Evolutionary conservation across 768 basidiomycete genomes (phyloP).

Genomic region (Boletellus ananas): DNA sequence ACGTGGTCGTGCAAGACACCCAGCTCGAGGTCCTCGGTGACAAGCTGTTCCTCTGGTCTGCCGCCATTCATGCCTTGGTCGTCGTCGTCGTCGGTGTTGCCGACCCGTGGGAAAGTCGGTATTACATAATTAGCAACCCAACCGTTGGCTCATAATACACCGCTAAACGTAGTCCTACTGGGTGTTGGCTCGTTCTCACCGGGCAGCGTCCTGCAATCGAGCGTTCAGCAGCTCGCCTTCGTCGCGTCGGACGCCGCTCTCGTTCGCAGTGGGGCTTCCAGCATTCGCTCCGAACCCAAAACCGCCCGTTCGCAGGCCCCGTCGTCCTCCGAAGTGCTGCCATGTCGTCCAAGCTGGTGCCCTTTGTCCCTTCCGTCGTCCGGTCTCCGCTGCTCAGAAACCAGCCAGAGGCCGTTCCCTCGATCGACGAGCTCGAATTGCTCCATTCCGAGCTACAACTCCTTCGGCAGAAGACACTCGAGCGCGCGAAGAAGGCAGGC

Average conservation of each 20-base stretch:
- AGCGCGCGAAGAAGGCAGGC: constrained; percentile 69
- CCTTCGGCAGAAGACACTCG: constrained; percentile 51
- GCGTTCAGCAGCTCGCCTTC: constrained; percentile 8
- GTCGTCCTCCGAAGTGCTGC: constrained; percentile 21
- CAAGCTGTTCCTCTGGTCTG: background rate
- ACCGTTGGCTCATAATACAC: constrained; percentile 28
- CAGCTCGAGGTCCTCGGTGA: constrained; percentile 31
- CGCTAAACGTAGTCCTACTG: constrained; percentile 23
- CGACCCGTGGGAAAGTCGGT: constrained; percentile 18
- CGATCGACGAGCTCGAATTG: constrained; percentile 65
- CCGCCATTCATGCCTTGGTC: constrained; percentile 1
- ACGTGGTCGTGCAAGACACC: constrained; percentile 26
- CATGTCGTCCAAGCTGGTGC: constrained; percentile 62
- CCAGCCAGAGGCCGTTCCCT: constrained; percentile 61
- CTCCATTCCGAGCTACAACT: constrained; percentile 59
- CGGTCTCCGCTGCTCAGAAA: constrained; percentile 62
- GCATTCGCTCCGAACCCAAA: constrained; percentile 10
- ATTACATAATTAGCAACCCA: constrained; percentile 30
- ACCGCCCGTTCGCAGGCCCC: constrained; percentile 5
- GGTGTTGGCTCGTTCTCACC: constrained; percentile 23
- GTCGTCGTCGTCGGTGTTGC: constrained; percentile 8
- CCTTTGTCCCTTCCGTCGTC: constrained; percentile 46
- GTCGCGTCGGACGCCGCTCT: constrained; percentile 16
- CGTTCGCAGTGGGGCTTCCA: constrained; percentile 7
- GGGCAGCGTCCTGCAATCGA: constrained; percentile 17